Base-by-base conservation (phyloP, 305 asterid species). In the Fraxinus sp. region DNA sequence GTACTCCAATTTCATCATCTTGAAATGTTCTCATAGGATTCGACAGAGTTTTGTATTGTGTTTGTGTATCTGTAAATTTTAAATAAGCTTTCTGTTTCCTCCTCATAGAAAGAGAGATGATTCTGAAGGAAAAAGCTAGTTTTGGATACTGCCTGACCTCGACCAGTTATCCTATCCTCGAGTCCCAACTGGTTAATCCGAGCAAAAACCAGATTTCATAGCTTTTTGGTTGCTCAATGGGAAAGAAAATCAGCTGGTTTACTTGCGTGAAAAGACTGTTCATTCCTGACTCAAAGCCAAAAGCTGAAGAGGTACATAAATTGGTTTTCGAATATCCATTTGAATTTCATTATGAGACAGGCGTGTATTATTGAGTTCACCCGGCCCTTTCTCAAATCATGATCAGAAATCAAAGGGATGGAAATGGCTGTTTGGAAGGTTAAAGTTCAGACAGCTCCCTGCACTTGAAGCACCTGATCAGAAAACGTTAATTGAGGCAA, bases 201-300 rank as follows among this genome's bases (percentile, higher is more conserved):
- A 33, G 76, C 22, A 30, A 71, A 71, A 71, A 71, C 43, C 76
- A 6, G 43, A 36, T 71, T 71, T 32, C 41, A 14, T 71, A 71
- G 43, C 76, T 16, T 30, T 78, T 75, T 77, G 75, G 24, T 37
- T 78, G 74, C 81, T 81, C 80, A 76, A 95, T 95, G 97, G 96
- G 94, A 68, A 93, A 88, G 95, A 93, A 87, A 83, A 90, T 87
- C 78, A 81, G 94, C 43, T 92, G 98, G 97, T 87, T 93, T 81
- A 87, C 89, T 82, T 92, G 86, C 89, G 93, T 91, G 89, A 95
- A 91, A 77, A 90, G 91, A 85, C 84, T 95, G 46, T 92, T 95
- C 89, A 86, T 86, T 71, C 86, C 90, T 5, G 89, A 88, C 77
- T 81, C 95, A 14, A 93, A 91, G 86, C 88, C 92, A 49, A 92